These are phyloP conservation scores for Tricharina praecox DNA, from an alignment of 495 filamentous ascomycete species.

Conservation along the genomic window DNA sequence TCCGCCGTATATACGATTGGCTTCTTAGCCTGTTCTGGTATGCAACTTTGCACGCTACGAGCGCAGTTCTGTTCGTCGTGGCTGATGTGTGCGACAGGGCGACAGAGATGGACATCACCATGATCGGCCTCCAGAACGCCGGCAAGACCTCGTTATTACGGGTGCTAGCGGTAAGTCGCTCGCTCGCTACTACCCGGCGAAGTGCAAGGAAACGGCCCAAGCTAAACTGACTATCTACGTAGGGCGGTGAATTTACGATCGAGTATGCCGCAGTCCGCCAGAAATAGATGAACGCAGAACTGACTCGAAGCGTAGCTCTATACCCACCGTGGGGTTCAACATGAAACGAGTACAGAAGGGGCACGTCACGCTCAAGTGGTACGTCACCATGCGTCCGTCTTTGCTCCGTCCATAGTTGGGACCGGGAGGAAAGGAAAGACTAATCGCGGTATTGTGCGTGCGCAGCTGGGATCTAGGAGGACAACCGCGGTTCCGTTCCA, in stretches of 20 bases:
- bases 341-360: constrained; percentile 97
- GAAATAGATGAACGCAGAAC: neutral
- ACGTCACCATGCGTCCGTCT: constrained; percentile 18
- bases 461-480: constrained; percentile 90
- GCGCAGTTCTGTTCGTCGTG: neutral
- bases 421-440: too few species aligned
- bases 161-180: constrained; percentile 68
- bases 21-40: constrained; percentile 95
- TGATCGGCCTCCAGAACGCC: constrained; percentile 97
- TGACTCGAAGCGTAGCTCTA: constrained; percentile 47
- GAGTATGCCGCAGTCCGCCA: constrained; percentile 52
- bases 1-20: constrained; percentile 95
- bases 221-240: too few species aligned
- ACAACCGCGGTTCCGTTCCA: constrained; percentile 88
- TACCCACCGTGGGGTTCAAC: constrained; percentile 96
- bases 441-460: constrained; percentile 21
- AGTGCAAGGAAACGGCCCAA: too few species aligned
- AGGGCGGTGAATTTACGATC: constrained; percentile 97
- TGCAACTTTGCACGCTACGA: neutral
- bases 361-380: constrained; percentile 97
- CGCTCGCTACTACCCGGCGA: too few species aligned
- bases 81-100: constrained; percentile 42
- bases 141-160: constrained; percentile 91
- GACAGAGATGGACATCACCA: constrained; percentile 98
- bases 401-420: too few species aligned